phyloP scores from a whole-genome alignment of 2,329 filamentous ascomycete genomes.

The Aureobasidium melanogenum region DNA sequence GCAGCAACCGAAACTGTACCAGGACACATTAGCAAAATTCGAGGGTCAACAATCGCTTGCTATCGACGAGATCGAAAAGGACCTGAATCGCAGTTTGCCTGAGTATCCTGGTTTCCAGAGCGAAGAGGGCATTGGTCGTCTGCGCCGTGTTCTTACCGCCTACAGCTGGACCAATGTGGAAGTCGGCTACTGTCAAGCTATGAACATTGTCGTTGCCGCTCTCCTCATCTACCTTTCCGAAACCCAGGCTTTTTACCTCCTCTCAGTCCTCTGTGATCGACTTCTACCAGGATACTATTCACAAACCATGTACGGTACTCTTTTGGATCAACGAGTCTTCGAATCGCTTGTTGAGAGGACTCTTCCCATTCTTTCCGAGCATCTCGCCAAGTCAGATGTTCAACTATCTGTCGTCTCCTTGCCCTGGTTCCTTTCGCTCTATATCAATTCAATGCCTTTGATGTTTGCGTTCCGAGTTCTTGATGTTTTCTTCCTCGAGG shows the following conservation, averaged over 20 bases:
- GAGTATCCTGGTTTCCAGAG: conserved; percentile 97
- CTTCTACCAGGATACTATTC: conserved; percentile 96
- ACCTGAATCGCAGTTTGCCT: conserved; percentile 88
- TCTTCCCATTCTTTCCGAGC: conserved; percentile 97
- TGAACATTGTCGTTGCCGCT: conserved; percentile 99
- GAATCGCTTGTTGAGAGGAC: conserved; percentile 97
- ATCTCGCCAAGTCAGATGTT: conserved; percentile 92
- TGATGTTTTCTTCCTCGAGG: conserved; percentile 97
- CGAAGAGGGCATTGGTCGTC: conserved; percentile 82
- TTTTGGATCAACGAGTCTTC: conserved; percentile 94
- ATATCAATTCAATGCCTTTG: conserved; percentile 98
- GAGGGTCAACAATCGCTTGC: conserved; percentile 82
- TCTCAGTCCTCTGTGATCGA: conserved; percentile 85
- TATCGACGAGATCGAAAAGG: conserved; percentile 98
- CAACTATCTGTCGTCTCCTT: conserved; percentile 95
- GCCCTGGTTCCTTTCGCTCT: conserved; percentile 95
- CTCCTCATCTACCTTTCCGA: conserved; percentile 98
- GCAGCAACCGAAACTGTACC: conserved; percentile 74
- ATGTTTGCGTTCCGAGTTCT: conserved; percentile 95
- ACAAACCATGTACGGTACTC: conserved; percentile 96
- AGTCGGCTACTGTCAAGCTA: conserved; percentile 96
- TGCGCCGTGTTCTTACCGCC: conserved; percentile 84
- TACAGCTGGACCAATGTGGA: conserved; percentile 97
- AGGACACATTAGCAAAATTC: conserved; percentile 75
- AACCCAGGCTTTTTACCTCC: conserved; percentile 85